Base-by-base conservation (phyloP, 169 alveolate species). In the Eimeria acervulina region DNA sequence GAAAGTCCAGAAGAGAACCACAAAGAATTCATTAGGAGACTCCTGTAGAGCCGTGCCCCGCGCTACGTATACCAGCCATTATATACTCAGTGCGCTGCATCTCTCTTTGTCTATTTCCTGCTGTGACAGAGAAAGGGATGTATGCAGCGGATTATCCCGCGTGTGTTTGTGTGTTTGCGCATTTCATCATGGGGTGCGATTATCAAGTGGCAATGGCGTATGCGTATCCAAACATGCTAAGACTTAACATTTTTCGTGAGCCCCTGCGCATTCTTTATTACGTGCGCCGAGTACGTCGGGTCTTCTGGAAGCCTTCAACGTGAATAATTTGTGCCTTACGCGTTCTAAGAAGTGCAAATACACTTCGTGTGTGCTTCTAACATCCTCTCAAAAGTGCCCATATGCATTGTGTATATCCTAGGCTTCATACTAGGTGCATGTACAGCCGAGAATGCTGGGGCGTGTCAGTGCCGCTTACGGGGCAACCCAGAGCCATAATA, bases 401-500 rank as follows among this genome's bases (percentile, higher is more conserved):
- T 59, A n/a, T 7, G 19, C 74, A 6, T n/a, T 4, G 33, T 63
- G 15, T 59, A 19, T 28, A n/a, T 19, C 76, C n/a, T 63, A 8
- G 40, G 40, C 47, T 0, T 68, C n/a, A 26, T 68, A 12, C 80
- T 68, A 68, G 80, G 2, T 0, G 47, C 47, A 68, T 33, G 47
- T 31, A 68, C 47, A 68, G 47, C 12, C 6, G 47, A 33, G 26
- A 68, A 12, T 8, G 10, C 47, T 0, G 80, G 23, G 80, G 17
- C 42, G 10, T 33, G 13, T 40, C 63, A 78, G 88, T 23, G 88
- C 59, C 40, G 36, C 95, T 19, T 76, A 92, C 95, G 55, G 91
- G 80, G 70, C 83, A 40, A 28, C 91, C 88, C 5, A 92, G 91
- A 17, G 92, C 91, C 95, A 92, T 92, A 31, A 92, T 42, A 40